Base-by-base conservation (phyloP, 306 rosid species). In the Pachyrhizus erosus region DNA sequence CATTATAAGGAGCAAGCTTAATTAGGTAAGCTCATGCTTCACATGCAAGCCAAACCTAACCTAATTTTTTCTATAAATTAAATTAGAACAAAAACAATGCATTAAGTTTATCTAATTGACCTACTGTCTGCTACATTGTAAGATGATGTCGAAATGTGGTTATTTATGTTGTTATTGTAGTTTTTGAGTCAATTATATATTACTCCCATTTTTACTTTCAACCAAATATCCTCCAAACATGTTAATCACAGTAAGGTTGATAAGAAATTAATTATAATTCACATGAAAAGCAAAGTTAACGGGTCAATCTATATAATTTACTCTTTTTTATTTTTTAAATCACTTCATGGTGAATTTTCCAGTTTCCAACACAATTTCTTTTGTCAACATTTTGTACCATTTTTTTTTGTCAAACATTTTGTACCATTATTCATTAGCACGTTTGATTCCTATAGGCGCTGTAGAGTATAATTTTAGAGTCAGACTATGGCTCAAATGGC, bases 1-100 rank as follows among this genome's bases (percentile, higher is more conserved):
- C 39, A 77, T 62, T 52, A 76, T 62, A 77, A 76, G 31, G 64
- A 70, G 14, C 20, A 45, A 65, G 46, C 26, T 85, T 77, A 66
- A 18, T 66, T 66, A 77, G 68, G 77, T 64, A 29, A 51, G 15
- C 39, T 62, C 80, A 77, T 81, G 67, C 71, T 51, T 60, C 79
- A 10, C 49, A 81, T 70, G 66, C 13, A 68, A 20, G 48, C 26
- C 13, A 73, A 64, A 57, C 77, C 57, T 68, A 69, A 68, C 70
- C 77, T 27, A 68, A 55, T 9, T 26, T 71, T 71, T 29, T 43
- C 12, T 60, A 72, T 8, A n/a, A 37, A 34, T 7, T n/a, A 60
- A 64, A 64, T 17, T 61, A 14, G 11, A 13, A 7, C 23, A 31
- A 64, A 34, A 31, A 60, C 0, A 61, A 21, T 27, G n/a, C 23